Evolutionary conservation across 495 filamentous ascomycete genomes (phyloP), one percentile per base, ranked within the genome.

Genomic region (Lophiotrema nucula): DNA sequence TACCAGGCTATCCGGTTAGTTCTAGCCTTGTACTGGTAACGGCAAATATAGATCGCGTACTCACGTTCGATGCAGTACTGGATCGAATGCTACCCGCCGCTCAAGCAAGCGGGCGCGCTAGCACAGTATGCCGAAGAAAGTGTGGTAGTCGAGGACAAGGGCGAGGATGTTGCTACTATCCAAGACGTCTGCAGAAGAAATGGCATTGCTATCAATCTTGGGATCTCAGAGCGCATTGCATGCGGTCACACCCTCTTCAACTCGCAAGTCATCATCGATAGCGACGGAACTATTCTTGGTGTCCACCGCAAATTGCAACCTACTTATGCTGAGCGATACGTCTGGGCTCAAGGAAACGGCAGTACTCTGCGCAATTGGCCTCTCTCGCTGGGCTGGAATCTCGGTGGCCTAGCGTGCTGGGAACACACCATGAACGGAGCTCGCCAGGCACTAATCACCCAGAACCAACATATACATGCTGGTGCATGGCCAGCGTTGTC

Each of bases 261-360:
- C 57, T 71, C 71, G 33, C 68, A 73, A 39, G 67, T 78, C 18
- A 67, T 72, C 25, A 64, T 79, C 56, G 70, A 72, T 26, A 62
- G 64, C 35, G 58, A 69, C 39, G 76, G 77, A 1, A 52, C 64
- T 33, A 67, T 79, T 39, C 66, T 76, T 4, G 73, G 70, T 56
- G 72, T 76, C 24, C 76, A 79, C 58, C 70, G 75, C 27, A 79
- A 79, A 51, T 65, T 79, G 15, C 73, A 78, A 62, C 77, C 76
- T 5, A 79, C 77, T 3, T 79, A 73, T 58, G 72, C 69, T 18
- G 77, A 79, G 54, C 71, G 73, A 12, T 62, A 74, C 11, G 69
- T 77, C 21, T 79, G 76, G 75, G 69, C 68, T 25, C 69, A 74
- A 42, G 77, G 76, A 6, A 66, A 72, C 28, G 75, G 74, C 1